Base-by-base conservation (phyloP, 2,329 filamentous ascomycete genomes). In the Pseudocercospora crystallina region DNA sequence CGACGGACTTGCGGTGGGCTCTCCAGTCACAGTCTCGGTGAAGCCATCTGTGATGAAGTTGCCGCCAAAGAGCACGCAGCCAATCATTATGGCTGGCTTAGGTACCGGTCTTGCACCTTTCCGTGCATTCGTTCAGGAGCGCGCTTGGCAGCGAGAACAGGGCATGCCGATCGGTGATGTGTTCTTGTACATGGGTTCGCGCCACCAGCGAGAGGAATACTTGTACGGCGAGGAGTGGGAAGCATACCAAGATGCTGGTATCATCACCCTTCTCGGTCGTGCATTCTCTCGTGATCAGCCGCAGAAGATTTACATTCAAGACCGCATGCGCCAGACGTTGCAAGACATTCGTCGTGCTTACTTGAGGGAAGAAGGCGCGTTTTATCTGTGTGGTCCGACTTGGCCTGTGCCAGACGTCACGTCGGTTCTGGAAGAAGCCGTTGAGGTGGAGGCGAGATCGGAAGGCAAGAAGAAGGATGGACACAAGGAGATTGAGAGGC, bases 31-130 rank as follows among this genome's bases (percentile, higher is more conserved):
- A 2, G 94, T 90, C 51, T 95, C 89, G 31, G 90, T 99, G 70
- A 99, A 99, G 78, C 90, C 94, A 0, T 96, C 90, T 17, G 94
- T 97, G 60, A 99, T 99, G 94, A 99, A 97, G 76, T 82, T 99
- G n/a, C 94, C 94, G 5, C 75, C 81, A 54, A 86, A 85, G 69
- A 86, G 91, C 62, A 94, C 89, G 33, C 89, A 92, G 41, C 94
- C 94, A 35, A 85, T 99, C 68, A 96, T 99, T 79, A 96, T 99
- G 92, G 94, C 94, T 8, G 94, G 94, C 71, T 86, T 97, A n/a
- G 94, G 94, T 58, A 99, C 94, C 0, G 94, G 94, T 68, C 85
- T 99, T 15, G 94, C 94, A 1, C 94, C 94, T n/a, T 99, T 99
- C 89, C 90, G 94, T 60, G 94, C 94, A 53, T 99, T 99, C 68